Evolutionary conservation across 257 asterid genomes (phyloP).

Genomic region (Solanum raphanifolium): DNA sequence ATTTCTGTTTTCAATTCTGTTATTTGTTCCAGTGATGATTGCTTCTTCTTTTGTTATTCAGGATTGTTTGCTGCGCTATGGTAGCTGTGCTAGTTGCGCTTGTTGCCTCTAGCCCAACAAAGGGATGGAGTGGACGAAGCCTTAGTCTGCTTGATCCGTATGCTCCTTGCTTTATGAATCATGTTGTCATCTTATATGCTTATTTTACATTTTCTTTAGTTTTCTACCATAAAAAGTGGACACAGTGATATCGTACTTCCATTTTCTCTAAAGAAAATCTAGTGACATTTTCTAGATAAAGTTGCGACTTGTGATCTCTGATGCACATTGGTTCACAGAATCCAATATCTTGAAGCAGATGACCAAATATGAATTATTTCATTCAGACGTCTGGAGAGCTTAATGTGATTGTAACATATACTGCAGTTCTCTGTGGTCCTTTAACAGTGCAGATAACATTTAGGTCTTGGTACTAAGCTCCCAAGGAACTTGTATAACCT

Average conservation of each 20-base stretch:
- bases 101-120: slow-evolving; percentile 98
- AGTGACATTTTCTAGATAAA: not conserved
- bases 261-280: not conserved
- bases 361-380: not conserved
- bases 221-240: not conserved
- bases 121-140: slow-evolving; percentile 99
- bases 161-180: slow-evolving; percentile 12
- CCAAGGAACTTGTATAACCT: not conserved
- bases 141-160: slow-evolving; percentile 98
- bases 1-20: not conserved
- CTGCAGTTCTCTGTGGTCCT: not conserved
- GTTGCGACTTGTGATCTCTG: not conserved
- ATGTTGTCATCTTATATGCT: not conserved
- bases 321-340: not conserved
- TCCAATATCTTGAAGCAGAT: not conserved
- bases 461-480: not conserved
- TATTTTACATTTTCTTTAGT: not conserved
- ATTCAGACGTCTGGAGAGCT: not conserved
- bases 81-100: slow-evolving; percentile 73
- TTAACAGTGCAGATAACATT: not conserved
- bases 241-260: not conserved
- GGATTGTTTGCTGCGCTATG: slow-evolving; percentile 66
- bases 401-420: not conserved
- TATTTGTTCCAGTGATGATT: not conserved
- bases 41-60: slow-evolving; percentile 21